Evolutionary conservation across 306 rosid genomes (phyloP).

Genomic region (Mimosa bimucronata): DNA sequence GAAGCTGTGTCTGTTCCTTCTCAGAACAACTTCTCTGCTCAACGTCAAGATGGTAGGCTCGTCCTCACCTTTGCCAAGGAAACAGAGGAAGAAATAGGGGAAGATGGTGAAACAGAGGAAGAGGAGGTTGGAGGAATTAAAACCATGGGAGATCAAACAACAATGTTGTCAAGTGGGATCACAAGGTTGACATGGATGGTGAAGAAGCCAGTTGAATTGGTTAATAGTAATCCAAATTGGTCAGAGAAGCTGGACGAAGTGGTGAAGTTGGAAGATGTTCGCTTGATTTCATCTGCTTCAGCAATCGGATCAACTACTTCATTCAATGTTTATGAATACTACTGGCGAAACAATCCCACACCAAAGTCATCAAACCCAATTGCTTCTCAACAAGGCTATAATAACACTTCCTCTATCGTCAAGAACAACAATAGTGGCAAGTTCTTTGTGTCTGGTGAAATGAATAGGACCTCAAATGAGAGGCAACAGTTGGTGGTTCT

Average conservation of each 20-base stretch:
- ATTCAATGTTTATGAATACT: slow-evolving; percentile 63
- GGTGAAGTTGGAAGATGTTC: slow-evolving; percentile 42
- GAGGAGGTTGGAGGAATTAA: slow-evolving; percentile 21
- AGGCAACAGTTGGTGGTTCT: slow-evolving; percentile 49
- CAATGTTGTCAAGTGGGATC: slow-evolving; percentile 43
- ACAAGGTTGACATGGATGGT: slow-evolving; percentile 50
- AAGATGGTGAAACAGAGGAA: slow-evolving; percentile 9
- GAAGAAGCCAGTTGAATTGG: slow-evolving; percentile 49
- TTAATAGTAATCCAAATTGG: slow-evolving; percentile 50
- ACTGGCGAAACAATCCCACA: slow-evolving; percentile 51
- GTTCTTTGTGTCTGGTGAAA: slow-evolving; percentile 30
- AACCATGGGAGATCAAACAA: slow-evolving; percentile 36
- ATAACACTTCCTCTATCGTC: background rate
- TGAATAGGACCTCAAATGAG: slow-evolving; percentile 35
- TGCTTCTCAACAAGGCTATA: slow-evolving; percentile 28
- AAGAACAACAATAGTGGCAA: slow-evolving; percentile 26
- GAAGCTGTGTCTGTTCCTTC: slow-evolving; percentile 60
- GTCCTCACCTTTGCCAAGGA: slow-evolving; percentile 57
- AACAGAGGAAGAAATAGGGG: slow-evolving; percentile 1
- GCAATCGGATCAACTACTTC: slow-evolving; percentile 38
- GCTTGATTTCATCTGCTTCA: slow-evolving; percentile 38
- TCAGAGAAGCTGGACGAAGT: slow-evolving; percentile 45
- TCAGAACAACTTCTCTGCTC: slow-evolving; percentile 51
- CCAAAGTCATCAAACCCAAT: slow-evolving; percentile 26
- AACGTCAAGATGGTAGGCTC: slow-evolving; percentile 71